These are phyloP conservation scores for Arabis hirsuta DNA, from an alignment of 345 rosid species.

Conservation along the genomic window DNA sequence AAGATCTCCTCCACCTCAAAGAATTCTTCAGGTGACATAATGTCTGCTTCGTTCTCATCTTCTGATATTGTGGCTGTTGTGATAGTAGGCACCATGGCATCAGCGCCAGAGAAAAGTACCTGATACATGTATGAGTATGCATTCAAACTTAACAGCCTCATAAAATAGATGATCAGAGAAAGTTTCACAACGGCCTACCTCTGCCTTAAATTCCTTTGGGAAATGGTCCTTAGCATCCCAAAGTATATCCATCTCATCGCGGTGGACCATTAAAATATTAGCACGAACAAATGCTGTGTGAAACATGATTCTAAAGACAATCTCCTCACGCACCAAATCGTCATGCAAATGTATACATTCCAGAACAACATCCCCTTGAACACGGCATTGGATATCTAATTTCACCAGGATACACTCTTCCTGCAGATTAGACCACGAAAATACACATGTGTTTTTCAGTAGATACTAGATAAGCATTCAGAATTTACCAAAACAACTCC, in stretches of 20 bases:
- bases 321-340: slow-evolving; percentile 69
- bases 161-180: slow-evolving; percentile 31
- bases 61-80: slow-evolving; percentile 56
- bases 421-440: slow-evolving; percentile 54
- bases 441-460: background rate
- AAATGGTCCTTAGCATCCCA: slow-evolving; percentile 90
- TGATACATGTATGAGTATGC: slow-evolving; percentile 72
- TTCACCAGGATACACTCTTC: slow-evolving; percentile 81
- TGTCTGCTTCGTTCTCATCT: slow-evolving; percentile 65
- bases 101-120: slow-evolving; percentile 87
- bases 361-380: slow-evolving; percentile 95
- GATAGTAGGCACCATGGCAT: slow-evolving; percentile 65
- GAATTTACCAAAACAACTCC: no score
- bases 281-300: slow-evolving; percentile 91
- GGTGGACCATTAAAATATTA: slow-evolving; percentile 67
- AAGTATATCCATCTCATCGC: slow-evolving; percentile 80
- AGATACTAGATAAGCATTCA: background rate
- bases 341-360: slow-evolving; percentile 90
- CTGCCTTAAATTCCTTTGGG: slow-evolving; percentile 83
- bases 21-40: slow-evolving; percentile 90
- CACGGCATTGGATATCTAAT: slow-evolving; percentile 75
- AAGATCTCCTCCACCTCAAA: slow-evolving; percentile 98
- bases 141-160: slow-evolving; percentile 68
- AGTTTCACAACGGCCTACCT: slow-evolving; percentile 64
- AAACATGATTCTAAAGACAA: slow-evolving; percentile 86